A percentile compares a stretch with the other conserved stretches of the same genome.
These are phyloP conservation scores for Heliamphora exappendiculata DNA, from an alignment of 148 eudicot genomes.

Conservation along the genomic window DNA sequence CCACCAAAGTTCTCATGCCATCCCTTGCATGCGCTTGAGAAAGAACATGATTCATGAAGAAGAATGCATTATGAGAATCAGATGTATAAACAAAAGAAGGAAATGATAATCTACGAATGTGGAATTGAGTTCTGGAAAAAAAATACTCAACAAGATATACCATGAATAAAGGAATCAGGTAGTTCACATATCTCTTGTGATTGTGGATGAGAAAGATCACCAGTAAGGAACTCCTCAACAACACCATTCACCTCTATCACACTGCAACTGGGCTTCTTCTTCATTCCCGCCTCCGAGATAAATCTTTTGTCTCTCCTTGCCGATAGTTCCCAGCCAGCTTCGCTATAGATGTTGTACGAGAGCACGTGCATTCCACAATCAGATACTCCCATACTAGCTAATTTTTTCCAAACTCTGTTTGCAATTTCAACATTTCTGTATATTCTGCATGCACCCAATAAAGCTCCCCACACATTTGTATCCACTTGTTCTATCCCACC, in stretches of 20 bases:
- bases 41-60: too few species aligned
- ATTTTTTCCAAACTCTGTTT: constrained; percentile 25
- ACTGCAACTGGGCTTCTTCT: constrained; percentile 37
- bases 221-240: constrained; percentile 29
- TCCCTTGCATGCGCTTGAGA: too few species aligned
- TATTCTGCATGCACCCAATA: constrained; percentile 31
- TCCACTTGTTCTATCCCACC: constrained; percentile 25
- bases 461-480: constrained; percentile 39
- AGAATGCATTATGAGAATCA: background rate
- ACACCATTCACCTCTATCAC: constrained; percentile 31
- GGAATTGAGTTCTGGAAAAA: background rate
- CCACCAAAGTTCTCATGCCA: too few species aligned
- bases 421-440: constrained; percentile 31
- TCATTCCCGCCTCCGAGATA: constrained; percentile 17
- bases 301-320: constrained; percentile 22
- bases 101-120: background rate
- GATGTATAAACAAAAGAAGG: background rate
- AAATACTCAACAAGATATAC: background rate
- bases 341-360: constrained; percentile 32
- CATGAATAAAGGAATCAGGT: constrained; percentile 22
- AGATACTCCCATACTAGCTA: constrained; percentile 20
- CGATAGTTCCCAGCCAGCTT: constrained; percentile 38
- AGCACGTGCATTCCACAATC: constrained; percentile 34
- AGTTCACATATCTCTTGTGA: constrained; percentile 18
- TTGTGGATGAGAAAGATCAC: constrained; percentile 20